phyloP scores from a whole-genome alignment of 441 rosid species.

The Mallotus japonicus region DNA sequence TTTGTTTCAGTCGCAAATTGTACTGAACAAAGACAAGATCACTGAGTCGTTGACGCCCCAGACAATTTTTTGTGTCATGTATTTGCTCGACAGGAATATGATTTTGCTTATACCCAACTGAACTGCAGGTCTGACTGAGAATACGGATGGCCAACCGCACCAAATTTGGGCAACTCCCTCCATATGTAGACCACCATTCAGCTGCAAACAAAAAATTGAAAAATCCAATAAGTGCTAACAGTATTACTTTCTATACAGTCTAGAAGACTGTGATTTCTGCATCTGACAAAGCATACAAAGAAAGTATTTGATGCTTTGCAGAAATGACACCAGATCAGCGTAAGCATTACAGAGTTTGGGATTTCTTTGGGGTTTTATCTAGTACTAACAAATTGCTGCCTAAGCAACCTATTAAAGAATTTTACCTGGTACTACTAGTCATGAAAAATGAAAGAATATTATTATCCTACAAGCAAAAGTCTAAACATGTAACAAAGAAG shows the following conservation, averaged over 20 bases:
- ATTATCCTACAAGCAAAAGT: constrained; percentile 9
- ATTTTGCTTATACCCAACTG: constrained; percentile 38
- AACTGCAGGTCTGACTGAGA: constrained; percentile 75
- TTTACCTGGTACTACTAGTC: not conserved
- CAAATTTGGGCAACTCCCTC: constrained; percentile 87
- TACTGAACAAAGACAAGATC: constrained; percentile 28
- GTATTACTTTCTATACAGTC: not conserved
- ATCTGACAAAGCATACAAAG: not conserved
- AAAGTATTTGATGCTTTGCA: constrained; percentile 5
- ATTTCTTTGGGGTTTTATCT: not conserved
- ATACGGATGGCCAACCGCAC: constrained; percentile 64
- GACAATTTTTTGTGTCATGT: constrained; percentile 39
- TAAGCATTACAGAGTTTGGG: not conserved
- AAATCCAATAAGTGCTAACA: constrained; percentile 7
- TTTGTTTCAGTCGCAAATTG: constrained; percentile 27
- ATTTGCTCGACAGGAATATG: constrained; percentile 36
- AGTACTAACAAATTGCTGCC: constrained; percentile 3
- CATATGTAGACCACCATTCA: constrained; percentile 98
- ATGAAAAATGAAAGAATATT: not conserved
- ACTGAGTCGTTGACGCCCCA: constrained; percentile 30
- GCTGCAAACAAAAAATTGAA: constrained; percentile 38
- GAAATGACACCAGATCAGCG: not conserved
- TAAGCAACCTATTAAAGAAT: not conserved
- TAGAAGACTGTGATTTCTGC: not conserved
- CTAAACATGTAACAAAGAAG: not conserved